Percentiles rank a stretch among this genome's conserved stretches.
Conservation (phyloP, 2,329 filamentous ascomycete genomes). For the Onygenales sp. region DNA sequence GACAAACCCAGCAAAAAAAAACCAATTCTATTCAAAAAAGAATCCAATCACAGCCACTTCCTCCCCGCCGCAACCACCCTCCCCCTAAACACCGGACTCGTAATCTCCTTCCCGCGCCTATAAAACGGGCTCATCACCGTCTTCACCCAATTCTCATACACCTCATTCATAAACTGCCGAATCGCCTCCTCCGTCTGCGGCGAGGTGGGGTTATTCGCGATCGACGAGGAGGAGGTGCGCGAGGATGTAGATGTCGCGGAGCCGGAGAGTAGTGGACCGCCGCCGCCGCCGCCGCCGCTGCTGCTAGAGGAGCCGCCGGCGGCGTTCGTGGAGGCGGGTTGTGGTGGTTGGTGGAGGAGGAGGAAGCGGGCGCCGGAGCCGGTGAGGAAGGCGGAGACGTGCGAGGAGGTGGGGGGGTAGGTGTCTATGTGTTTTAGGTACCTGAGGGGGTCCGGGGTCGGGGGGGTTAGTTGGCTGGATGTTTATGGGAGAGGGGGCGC, state of each 20-base stretch:
- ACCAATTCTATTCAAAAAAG: neutral
- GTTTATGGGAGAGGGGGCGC: no score
- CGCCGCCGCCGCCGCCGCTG: slow-evolving; percentile 25
- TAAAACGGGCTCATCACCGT: slow-evolving; percentile 97
- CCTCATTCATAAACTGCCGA: slow-evolving; percentile 85
- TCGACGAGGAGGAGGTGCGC: slow-evolving; percentile 53
- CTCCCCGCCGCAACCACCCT: slow-evolving; percentile 79
- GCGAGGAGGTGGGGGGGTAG: slow-evolving; percentile 75
- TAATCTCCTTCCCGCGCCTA: slow-evolving; percentile 70
- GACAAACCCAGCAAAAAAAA: neutral
- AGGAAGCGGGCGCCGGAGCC: slow-evolving; percentile 89
- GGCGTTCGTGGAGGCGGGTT: slow-evolving; percentile 32
- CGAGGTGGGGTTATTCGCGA: slow-evolving; percentile 74
- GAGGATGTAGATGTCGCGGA: slow-evolving; percentile 21
- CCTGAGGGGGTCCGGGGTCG: slow-evolving; percentile 37
- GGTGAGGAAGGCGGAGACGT: slow-evolving; percentile 90
- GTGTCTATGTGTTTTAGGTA: slow-evolving; percentile 96
- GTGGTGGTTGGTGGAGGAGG: slow-evolving; percentile 72
- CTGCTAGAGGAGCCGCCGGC: no score
- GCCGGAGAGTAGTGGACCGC: slow-evolving; percentile 21
- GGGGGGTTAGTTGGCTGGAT: no score
- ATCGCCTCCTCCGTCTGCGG: slow-evolving; percentile 93
- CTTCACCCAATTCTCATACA: slow-evolving; percentile 96
- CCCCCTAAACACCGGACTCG: slow-evolving; percentile 74
- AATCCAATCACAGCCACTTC: slow-evolving; percentile 64